Base-by-base conservation (phyloP, 1,284 basidiomycete genomes). In the Gomphus bonarii region DNA sequence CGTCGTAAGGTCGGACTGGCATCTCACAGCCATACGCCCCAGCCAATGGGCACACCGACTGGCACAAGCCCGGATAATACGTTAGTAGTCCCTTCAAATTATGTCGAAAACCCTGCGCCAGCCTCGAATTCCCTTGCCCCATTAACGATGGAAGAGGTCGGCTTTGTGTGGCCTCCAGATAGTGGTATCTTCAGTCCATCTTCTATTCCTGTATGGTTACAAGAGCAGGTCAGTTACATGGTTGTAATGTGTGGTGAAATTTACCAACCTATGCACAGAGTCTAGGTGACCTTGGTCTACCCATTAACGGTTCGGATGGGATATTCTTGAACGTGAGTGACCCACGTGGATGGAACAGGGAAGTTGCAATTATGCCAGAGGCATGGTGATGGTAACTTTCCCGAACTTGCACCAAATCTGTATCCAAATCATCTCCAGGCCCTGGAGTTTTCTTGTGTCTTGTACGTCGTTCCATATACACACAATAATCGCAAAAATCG, bases 261-360 rank as follows among this genome's bases (percentile, higher is more conserved):
- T 44, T n/a, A 47, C 40, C 42, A 12, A 3, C 20, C 12, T 16
- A 11, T 54, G 61, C 59, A 48, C 69, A 93, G 88, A 92, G 82
- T 66, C 72, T 93, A 61, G 83, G 85, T 20, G 91, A 95, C 68
- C 81, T 95, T 6, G 91, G 91, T 16, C 72, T 94, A 50, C 91
- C 91, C n/a, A 76, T 84, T 47, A 92, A 93, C 64, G 91, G 91
- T 48, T 88, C 86, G 5, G 91, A 95, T 64, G 90, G 87, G 7
- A 85, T 94, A 55, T 94, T 95, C 73, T 69, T 94, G 57, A 86
- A 86, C 63, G 79, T 88, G 72, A 75, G 75, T 46, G 80, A 78
- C 57, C 67, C 75, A 46, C 85, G 81, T 60, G 85, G 86, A 10
- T 89, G 87, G 88, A 79, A 76, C 38, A 80, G 81, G 50, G 85